These are phyloP conservation scores for Tylopilus sp. DNA, from an alignment of 768 basidiomycete genomes.

Conservation along the genomic window DNA sequence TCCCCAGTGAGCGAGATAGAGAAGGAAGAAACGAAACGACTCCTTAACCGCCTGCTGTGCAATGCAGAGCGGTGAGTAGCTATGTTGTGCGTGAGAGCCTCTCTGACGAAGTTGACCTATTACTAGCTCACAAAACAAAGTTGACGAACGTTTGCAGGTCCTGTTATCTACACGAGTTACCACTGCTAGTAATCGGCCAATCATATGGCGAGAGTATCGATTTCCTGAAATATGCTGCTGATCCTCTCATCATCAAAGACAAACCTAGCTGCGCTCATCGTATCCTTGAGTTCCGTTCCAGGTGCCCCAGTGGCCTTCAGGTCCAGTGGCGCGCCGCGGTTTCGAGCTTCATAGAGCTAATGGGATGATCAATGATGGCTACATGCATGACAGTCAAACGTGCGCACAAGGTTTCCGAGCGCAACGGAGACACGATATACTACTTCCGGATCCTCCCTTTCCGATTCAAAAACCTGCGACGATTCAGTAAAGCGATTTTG, in stretches of 20 bases:
- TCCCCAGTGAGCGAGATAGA: background rate
- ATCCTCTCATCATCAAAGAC: conserved; percentile 61
- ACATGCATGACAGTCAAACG: background rate
- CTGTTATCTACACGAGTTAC: background rate
- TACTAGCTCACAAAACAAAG: no score
- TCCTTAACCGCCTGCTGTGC: background rate
- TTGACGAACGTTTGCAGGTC: background rate
- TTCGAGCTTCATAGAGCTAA: conserved; percentile 50
- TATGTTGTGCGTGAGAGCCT: background rate
- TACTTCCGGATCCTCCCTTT: conserved; percentile 61
- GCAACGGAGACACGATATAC: conserved; percentile 69
- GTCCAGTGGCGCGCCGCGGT: conserved; percentile 33
- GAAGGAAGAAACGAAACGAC: background rate
- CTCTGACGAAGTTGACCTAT: background rate
- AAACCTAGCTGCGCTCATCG: conserved; percentile 37
- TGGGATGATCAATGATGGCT: background rate
- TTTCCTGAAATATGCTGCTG: conserved; percentile 46
- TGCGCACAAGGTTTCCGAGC: conserved; percentile 66
- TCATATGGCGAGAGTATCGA: conserved; percentile 37
- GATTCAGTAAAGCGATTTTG: conserved; percentile 5
- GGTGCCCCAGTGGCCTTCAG: conserved; percentile 35
- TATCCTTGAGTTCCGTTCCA: conserved; percentile 38
- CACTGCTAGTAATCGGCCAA: background rate
- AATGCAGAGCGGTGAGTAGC: background rate
- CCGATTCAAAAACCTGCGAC: conserved; percentile 31